Evolutionary conservation across 163 green algal genomes (phyloP).

Genomic region (Picocystis sp.): DNA sequence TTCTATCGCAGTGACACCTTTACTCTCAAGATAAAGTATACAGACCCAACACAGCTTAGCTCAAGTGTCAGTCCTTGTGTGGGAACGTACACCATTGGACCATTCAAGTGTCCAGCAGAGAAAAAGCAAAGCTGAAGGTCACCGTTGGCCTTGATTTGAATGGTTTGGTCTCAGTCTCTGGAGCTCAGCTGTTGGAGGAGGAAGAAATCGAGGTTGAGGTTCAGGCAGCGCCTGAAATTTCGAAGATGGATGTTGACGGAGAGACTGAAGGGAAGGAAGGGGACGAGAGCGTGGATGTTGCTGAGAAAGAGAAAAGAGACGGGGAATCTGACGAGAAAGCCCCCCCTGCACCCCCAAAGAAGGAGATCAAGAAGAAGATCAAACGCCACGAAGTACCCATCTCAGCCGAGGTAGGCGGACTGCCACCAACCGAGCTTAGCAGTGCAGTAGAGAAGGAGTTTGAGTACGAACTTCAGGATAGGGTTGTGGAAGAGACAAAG

Average conservation of each 20-base stretch:
- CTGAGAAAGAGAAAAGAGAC: conserved; percentile 2
- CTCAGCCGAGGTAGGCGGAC: background rate
- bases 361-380: conserved; percentile 7
- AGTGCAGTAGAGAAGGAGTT: conserved; percentile 36
- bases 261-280: background rate
- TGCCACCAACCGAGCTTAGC: conserved; percentile 5
- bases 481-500: conserved; percentile 80
- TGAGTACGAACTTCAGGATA: conserved; percentile 48
- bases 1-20: conserved; percentile 34
- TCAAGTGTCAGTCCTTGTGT: too few species aligned
- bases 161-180: conserved; percentile 60
- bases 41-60: background rate
- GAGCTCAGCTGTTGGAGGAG: conserved; percentile 54
- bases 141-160: conserved; percentile 81
- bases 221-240: background rate
- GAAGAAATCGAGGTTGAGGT: conserved; percentile 43
- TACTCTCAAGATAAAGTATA: too few species aligned
- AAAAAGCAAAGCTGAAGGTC: conserved; percentile 87
- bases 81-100: too few species aligned
- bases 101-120: background rate
- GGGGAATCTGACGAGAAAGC: conserved; percentile 1
- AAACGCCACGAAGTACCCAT: background rate
- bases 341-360: conserved; percentile 6
- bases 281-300: background rate
- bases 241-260: background rate